Conservation (phyloP, 1,139 yeast genomes). For the Blastobotrys capitulatus region DNA sequence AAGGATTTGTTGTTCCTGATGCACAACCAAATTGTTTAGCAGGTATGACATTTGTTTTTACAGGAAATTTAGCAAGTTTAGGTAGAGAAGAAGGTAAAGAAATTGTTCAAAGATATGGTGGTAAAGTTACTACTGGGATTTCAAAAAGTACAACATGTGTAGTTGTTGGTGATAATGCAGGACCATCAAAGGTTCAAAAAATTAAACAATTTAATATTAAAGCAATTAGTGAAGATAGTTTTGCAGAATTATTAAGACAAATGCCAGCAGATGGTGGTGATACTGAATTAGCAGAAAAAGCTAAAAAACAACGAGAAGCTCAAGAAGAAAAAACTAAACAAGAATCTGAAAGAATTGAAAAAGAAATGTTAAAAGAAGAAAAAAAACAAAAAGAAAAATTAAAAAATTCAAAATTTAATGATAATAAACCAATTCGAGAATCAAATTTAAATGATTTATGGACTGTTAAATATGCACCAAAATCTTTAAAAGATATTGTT, state of each 20-base stretch:
- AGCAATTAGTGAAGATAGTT: conserved; percentile 84
- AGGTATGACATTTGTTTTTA: conserved; percentile 88
- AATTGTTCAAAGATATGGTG: conserved; percentile 82
- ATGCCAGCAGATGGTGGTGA: conserved; percentile 96
- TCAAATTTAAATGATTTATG: conserved; percentile 44
- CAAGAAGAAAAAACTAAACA: conserved; percentile 54
- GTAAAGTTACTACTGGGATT: conserved; percentile 84
- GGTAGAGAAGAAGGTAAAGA: conserved; percentile 73
- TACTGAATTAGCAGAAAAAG: conserved; percentile 69
- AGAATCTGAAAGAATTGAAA: conserved; percentile 42
- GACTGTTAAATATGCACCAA: conserved; percentile 94
- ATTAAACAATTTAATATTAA: conserved; percentile 69
- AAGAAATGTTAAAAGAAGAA: conserved; percentile 30
- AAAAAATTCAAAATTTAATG: not conserved
- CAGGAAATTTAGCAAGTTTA: conserved; percentile 78
- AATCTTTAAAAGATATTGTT: conserved; percentile 65
- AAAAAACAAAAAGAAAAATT: conserved; percentile 10
- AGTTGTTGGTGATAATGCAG: conserved; percentile 93
- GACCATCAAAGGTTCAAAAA: conserved; percentile 86
- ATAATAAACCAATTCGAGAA: conserved; percentile 2
- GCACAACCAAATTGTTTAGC: conserved; percentile 79
- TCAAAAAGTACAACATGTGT: conserved; percentile 83
- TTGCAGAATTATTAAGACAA: conserved; percentile 58
- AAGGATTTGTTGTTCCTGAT: conserved; percentile 49
- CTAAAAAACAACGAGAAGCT: conserved; percentile 59